Evolutionary conservation across 192 early-diverging fungal species (phyloP).

Genomic region (Lunasporangiospora selenospora): DNA sequence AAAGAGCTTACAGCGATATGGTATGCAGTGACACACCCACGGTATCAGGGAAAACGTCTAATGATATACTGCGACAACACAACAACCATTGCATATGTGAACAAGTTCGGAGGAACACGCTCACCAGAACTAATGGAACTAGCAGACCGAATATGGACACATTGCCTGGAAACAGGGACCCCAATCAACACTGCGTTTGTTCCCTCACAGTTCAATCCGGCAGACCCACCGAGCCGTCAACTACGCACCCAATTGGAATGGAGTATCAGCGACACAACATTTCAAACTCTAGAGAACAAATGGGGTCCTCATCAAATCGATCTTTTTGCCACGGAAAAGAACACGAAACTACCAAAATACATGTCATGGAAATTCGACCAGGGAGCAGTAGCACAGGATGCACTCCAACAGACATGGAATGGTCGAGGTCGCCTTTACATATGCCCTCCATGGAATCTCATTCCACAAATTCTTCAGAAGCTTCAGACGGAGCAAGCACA

Average conservation of each 20-base stretch:
- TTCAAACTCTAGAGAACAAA: constrained; percentile 7
- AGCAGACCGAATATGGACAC: constrained; percentile 13
- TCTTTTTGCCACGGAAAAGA: constrained; percentile 21
- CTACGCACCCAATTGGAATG: constrained; percentile 23
- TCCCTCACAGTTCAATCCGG: constrained; percentile 29
- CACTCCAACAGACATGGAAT: constrained; percentile 20
- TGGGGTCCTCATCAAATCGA: constrained; percentile 36
- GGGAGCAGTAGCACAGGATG: constrained; percentile 15
- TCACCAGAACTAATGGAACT: constrained; percentile 24
- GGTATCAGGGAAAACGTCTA: constrained; percentile 5
- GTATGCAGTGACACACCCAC: not conserved
- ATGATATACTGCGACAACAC: constrained; percentile 35
- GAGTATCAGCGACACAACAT: constrained; percentile 10
- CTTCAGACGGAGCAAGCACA: not conserved
- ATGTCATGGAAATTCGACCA: constrained; percentile 30
- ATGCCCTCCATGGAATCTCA: constrained; percentile 34
- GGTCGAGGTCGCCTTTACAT: constrained; percentile 16
- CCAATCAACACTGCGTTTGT: constrained; percentile 15
- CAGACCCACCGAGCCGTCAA: constrained; percentile 23
- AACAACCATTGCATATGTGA: constrained; percentile 35
- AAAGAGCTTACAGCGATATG: constrained; percentile 16
- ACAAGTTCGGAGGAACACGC: constrained; percentile 34
- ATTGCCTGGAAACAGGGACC: constrained; percentile 28
- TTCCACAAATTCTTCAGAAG: constrained; percentile 12
- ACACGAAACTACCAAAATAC: constrained; percentile 20